A percentile compares a stretch with the other conserved stretches of the same genome.
phyloP scores from a whole-genome alignment of 2,329 filamentous ascomycete species.

The Aspergillus chevalieri region DNA sequence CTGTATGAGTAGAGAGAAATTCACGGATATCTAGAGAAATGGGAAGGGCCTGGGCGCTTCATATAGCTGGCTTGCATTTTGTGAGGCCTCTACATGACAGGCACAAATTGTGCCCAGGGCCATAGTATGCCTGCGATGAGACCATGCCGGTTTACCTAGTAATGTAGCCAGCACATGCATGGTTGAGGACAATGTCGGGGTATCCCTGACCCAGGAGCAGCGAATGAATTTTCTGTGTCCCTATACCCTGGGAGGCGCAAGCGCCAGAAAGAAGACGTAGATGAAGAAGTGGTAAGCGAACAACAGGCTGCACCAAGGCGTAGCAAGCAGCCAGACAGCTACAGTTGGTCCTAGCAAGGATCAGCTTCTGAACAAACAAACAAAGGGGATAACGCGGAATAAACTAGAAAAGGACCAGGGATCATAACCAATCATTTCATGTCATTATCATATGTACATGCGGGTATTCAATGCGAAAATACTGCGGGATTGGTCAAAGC shows the following conservation, averaged over 20 bases:
- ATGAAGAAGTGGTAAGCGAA: background rate
- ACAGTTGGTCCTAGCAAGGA: background rate
- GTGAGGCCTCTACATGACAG: background rate
- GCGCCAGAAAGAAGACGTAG: background rate
- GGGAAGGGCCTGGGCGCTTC: background rate
- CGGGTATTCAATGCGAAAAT: background rate
- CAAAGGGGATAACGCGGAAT: background rate
- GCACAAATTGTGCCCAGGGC: slow-evolving; percentile 5
- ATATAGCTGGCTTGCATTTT: background rate
- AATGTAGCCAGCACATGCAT: background rate
- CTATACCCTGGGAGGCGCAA: background rate
- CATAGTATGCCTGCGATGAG: background rate
- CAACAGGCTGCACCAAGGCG: background rate
- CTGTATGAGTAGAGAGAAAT: background rate
- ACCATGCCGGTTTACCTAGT: background rate
- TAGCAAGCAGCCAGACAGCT: background rate
- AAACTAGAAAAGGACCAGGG: background rate
- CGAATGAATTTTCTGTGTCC: background rate
- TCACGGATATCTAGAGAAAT: background rate
- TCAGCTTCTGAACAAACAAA: background rate
- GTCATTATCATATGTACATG: background rate
- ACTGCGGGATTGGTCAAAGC: background rate
- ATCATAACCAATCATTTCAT: background rate
- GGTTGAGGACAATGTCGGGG: background rate
- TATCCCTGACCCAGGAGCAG: background rate